phyloP scores from a whole-genome alignment of 768 basidiomycete species.

The Tylopilus felleus region DNA sequence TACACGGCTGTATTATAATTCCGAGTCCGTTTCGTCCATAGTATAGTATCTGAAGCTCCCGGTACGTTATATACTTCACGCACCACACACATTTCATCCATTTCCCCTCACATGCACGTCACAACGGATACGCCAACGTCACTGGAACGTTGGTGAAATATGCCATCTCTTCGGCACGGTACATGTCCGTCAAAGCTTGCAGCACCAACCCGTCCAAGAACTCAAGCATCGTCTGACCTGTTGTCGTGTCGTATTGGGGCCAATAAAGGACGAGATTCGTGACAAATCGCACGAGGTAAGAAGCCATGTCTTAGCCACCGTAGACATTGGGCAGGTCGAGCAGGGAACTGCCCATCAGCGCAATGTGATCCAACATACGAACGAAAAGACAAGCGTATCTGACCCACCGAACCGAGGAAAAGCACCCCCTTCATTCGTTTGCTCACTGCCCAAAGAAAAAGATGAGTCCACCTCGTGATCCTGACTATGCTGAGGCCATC shows the following conservation, averaged over 20 bases:
- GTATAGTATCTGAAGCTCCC: too few species aligned
- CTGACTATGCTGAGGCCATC: too few species aligned
- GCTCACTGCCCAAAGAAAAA: constrained; percentile 32
- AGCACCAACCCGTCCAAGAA: constrained; percentile 30
- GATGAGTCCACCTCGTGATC: neutral
- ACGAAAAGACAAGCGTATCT: neutral
- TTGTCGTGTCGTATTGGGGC: constrained; percentile 40
- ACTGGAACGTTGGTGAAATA: constrained; percentile 28
- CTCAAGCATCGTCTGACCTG: constrained; percentile 18
- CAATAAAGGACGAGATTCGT: constrained; percentile 37
- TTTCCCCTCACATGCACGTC: too few species aligned
- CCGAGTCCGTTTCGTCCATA: too few species aligned
- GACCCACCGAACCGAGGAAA: constrained; percentile 42
- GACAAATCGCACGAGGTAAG: constrained; percentile 31
- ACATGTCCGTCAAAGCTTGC: constrained; percentile 42
- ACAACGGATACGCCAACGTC: constrained; percentile 3
- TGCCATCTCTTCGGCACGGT: constrained; percentile 37
- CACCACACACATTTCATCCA: too few species aligned
- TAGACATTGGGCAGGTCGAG: constrained; percentile 42
- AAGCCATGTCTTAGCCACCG: constrained; percentile 38
- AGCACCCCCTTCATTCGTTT: constrained; percentile 43
- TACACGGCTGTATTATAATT: too few species aligned
- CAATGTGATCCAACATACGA: neutral
- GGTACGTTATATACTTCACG: too few species aligned
- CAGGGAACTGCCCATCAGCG: constrained; percentile 38